A percentile compares a stretch with the other conserved stretches of the same genome.
These are phyloP conservation scores for Cladosporium oxysporum DNA, from an alignment of 2,329 filamentous ascomycete species.

Conservation along the genomic window DNA sequence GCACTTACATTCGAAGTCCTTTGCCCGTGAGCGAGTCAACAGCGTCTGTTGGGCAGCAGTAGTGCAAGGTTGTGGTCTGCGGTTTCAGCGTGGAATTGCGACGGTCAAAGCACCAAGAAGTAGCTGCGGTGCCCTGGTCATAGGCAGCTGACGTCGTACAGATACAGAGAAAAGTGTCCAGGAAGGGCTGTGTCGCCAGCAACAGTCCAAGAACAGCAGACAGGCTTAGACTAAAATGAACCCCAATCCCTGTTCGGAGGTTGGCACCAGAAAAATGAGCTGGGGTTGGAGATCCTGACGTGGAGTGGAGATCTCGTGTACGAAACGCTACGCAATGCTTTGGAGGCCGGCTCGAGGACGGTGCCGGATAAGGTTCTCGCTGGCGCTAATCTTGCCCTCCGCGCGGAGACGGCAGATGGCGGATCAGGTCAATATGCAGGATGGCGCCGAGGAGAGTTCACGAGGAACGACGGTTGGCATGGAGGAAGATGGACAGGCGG, in stretches of 20 bases:
- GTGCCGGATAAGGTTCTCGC: slow-evolving; percentile 17
- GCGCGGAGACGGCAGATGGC: slow-evolving; percentile 16
- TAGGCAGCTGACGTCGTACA: slow-evolving; percentile 9
- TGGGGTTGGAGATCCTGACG: slow-evolving; percentile 17
- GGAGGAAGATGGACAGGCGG: background rate
- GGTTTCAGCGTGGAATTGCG: slow-evolving; percentile 19
- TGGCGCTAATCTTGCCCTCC: slow-evolving; percentile 14
- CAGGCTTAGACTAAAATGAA: slow-evolving; percentile 3
- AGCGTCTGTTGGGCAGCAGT: slow-evolving; percentile 2
- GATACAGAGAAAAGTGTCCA: slow-evolving; percentile 12
- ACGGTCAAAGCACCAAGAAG: slow-evolving; percentile 16
- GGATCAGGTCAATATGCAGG: background rate
- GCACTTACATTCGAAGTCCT: slow-evolving; percentile 19
- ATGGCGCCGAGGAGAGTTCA: background rate
- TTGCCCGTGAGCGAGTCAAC: slow-evolving; percentile 5
- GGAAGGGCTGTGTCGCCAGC: slow-evolving; percentile 15
- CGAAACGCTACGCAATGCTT: slow-evolving; percentile 19
- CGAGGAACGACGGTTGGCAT: background rate
- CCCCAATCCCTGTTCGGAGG: slow-evolving; percentile 11
- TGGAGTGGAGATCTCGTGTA: slow-evolving; percentile 14
- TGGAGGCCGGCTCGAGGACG: background rate
- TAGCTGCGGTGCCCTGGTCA: slow-evolving; percentile 5
- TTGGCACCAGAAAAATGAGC: slow-evolving; percentile 10
- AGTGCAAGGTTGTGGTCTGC: slow-evolving; percentile 9
- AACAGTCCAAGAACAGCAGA: slow-evolving; percentile 17